Conservation (phyloP, 176 grass and related monocot species). For the Guadua angustifolia region DNA sequence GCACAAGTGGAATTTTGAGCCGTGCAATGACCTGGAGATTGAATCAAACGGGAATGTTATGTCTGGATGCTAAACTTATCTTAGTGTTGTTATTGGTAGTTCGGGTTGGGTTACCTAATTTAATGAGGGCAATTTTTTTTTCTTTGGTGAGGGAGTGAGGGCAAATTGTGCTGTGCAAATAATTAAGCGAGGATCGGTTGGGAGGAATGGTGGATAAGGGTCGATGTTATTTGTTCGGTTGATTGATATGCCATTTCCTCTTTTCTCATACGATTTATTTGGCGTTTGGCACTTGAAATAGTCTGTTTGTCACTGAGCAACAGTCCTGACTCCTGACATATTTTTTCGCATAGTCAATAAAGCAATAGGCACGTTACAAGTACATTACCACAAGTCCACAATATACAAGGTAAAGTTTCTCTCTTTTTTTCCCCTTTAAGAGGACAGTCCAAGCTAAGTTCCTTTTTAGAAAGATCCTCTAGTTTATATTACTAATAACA, state of each 20-base stretch:
- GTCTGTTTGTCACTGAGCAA: not conserved
- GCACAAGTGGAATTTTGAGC: not conserved
- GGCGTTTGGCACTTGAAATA: not conserved
- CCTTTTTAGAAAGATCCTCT: too few species aligned
- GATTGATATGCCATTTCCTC: not conserved
- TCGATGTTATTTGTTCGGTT: conserved; percentile 4
- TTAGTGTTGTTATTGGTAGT: conserved; percentile 11
- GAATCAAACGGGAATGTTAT: not conserved
- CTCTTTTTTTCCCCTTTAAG: not conserved
- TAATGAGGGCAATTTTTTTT: not conserved
- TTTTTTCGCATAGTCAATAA: not conserved
- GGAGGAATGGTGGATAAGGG: not conserved
- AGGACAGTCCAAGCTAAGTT: not conserved
- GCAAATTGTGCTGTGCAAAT: too few species aligned
- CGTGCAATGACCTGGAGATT: not conserved
- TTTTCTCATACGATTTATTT: not conserved
- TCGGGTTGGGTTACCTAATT: conserved; percentile 49
- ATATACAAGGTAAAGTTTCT: not conserved
- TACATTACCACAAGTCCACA: not conserved
- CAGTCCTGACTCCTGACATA: not conserved
- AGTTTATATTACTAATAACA: too few species aligned
- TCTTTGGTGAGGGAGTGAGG: too few species aligned
- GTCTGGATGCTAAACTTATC: not conserved
- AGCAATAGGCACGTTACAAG: not conserved
- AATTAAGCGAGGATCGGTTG: conserved; percentile 18